phyloP scores from a whole-genome alignment of 1,284 basidiomycete genomes.

The Tilletia horrida region DNA sequence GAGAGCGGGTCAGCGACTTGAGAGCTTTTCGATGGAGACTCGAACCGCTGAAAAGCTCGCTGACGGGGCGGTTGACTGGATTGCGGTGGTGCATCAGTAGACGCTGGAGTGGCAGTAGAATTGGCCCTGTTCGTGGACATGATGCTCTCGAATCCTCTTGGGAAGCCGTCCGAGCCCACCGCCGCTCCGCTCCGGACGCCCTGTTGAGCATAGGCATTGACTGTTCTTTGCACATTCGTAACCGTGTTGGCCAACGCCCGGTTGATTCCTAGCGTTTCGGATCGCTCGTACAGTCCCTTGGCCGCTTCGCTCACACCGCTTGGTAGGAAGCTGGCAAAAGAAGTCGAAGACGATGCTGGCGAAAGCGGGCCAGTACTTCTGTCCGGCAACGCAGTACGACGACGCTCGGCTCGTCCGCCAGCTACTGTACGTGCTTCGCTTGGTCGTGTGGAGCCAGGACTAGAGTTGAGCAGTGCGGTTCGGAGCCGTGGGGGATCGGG shows the following conservation, averaged over 20 bases:
- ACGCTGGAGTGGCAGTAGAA: background rate
- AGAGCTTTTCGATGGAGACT: background rate
- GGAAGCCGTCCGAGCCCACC: constrained; percentile 3
- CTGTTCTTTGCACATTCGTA: constrained; percentile 36
- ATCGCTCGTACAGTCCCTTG: constrained; percentile 40
- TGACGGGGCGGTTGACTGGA: background rate
- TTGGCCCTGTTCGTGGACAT: background rate
- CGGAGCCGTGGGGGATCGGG: background rate
- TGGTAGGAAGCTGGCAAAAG: constrained; percentile 31
- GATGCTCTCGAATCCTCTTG: background rate
- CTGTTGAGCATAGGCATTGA: constrained; percentile 23
- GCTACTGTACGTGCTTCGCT: background rate
- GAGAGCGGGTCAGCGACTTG: too few species aligned
- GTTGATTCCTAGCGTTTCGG: constrained; percentile 26
- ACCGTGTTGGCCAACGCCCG: constrained; percentile 35
- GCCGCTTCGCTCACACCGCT: constrained; percentile 43
- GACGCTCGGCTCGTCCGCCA: constrained; percentile 1
- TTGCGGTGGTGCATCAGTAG: background rate
- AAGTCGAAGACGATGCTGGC: constrained; percentile 8
- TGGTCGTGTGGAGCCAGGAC: background rate
- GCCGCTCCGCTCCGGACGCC: constrained; percentile 14
- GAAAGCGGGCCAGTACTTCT: background rate
- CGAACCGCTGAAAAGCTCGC: constrained; percentile 3
- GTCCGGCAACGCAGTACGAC: constrained; percentile 1
- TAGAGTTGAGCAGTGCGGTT: background rate